Evolutionary conservation across 129 eudicot genomes (phyloP).

Genomic region (Cynara cardunculus): DNA sequence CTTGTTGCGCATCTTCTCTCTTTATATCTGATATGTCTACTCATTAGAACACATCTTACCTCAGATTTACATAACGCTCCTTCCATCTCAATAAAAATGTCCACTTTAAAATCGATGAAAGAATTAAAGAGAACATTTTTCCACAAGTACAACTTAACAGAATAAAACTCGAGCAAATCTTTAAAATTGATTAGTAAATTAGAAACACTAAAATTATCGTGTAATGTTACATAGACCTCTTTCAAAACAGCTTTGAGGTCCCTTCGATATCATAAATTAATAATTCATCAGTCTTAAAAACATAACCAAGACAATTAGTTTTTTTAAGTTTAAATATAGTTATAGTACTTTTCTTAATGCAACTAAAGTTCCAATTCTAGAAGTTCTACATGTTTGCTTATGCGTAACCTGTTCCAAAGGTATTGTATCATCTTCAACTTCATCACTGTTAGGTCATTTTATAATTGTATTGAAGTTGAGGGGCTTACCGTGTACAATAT

Average conservation of each 20-base stretch:
- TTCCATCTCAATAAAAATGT: background rate
- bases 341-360: background rate
- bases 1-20: constrained; percentile 24
- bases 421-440: too few relatives aligned
- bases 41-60: constrained; percentile 12
- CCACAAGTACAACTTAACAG: background rate
- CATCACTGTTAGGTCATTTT: too few relatives aligned
- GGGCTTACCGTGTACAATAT: too few relatives aligned
- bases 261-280: background rate
- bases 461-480: too few relatives aligned
- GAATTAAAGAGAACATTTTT: background rate
- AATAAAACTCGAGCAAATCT: background rate
- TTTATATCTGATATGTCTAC: constrained; percentile 25
- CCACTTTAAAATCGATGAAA: background rate
- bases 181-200: background rate
- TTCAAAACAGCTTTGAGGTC: background rate
- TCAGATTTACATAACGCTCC: background rate
- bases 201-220: background rate
- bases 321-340: background rate
- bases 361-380: background rate
- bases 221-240: background rate
- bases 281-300: background rate
- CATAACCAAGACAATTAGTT: background rate
- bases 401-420: too few relatives aligned
- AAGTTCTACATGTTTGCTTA: too few relatives aligned